Conservation (phyloP, 1,139 yeast genomes). For the Taiozyma sp. region DNA sequence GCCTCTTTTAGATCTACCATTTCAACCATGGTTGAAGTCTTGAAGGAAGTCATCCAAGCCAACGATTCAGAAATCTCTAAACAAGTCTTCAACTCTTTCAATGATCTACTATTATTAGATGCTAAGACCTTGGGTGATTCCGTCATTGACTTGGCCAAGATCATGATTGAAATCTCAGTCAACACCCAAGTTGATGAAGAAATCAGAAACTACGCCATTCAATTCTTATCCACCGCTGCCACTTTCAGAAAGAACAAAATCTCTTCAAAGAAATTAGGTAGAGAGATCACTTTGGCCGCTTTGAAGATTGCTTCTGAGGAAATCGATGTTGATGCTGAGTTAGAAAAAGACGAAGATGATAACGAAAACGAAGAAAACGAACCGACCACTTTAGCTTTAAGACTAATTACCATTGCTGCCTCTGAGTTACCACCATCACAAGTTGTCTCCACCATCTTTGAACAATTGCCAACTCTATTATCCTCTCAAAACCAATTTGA, state of each 20-base stretch:
- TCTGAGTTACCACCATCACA: constrained; percentile 89
- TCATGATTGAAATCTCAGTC: constrained; percentile 71
- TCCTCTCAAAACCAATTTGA: constrained; percentile 63
- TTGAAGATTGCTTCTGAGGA: constrained; percentile 77
- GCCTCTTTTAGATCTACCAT: constrained; percentile 59
- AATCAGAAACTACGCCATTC: constrained; percentile 76
- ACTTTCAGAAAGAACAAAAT: constrained; percentile 67
- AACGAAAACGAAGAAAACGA: constrained; percentile 89
- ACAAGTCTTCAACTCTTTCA: constrained; percentile 80
- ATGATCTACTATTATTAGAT: constrained; percentile 71
- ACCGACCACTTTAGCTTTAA: constrained; percentile 73
- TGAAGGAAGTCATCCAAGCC: constrained; percentile 65
- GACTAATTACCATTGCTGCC: constrained; percentile 74
- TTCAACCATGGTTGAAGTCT: constrained; percentile 78
- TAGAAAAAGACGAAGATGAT: constrained; percentile 77
- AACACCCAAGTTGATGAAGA: constrained; percentile 72
- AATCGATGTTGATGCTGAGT: constrained; percentile 63
- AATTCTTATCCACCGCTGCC: constrained; percentile 75
- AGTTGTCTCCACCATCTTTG: constrained; percentile 75
- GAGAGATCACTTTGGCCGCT: constrained; percentile 68
- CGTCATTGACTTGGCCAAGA: constrained; percentile 60
- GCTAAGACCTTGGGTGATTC: constrained; percentile 75
- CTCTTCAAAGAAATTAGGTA: constrained; percentile 65
- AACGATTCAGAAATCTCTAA: constrained; percentile 71
- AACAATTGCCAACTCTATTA: constrained; percentile 57